A percentile compares a stretch with the other conserved stretches of the same genome.
These are phyloP conservation scores for Lyophyllum shimeji DNA, from an alignment of 768 basidiomycete species.

Conservation along the genomic window DNA sequence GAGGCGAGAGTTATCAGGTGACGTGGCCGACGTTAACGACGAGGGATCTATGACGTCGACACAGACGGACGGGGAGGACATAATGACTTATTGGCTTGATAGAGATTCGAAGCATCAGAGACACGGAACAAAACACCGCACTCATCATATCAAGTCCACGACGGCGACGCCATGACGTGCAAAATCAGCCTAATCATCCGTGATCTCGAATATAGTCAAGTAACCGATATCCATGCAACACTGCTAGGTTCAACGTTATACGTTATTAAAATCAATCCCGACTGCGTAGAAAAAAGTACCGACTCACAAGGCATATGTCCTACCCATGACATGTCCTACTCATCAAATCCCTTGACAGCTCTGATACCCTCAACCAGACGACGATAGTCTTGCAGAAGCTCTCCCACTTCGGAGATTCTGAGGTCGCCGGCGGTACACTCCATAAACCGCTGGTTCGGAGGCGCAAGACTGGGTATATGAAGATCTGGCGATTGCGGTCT, in stretches of 20 bases:
- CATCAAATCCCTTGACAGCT: conserved; percentile 7
- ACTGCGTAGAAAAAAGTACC: not conserved
- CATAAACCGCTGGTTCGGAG: conserved; percentile 70
- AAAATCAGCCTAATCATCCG: not conserved
- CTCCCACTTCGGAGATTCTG: conserved; percentile 74
- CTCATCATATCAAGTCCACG: not conserved
- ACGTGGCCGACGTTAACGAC: not conserved
- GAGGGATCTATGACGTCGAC: not conserved
- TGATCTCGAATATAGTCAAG: not conserved
- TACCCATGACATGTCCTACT: conserved; percentile 5
- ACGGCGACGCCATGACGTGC: not conserved
- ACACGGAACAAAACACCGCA: not conserved
- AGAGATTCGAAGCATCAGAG: not conserved
- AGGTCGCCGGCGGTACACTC: conserved; percentile 77
- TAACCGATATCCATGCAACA: not conserved
- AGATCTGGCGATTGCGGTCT: conserved; percentile 34
- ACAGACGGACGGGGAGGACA: not conserved
- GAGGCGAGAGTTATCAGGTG: not conserved
- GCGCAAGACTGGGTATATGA: conserved; percentile 42
- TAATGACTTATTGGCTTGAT: not conserved
- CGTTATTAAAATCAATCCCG: not conserved
- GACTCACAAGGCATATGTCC: not conserved
- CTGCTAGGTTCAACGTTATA: not conserved
- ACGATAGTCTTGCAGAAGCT: conserved; percentile 80
- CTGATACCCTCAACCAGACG: conserved; percentile 69